Base-by-base conservation (phyloP, 2,329 filamentous ascomycete species). In the Akanthomyces muscarius region DNA sequence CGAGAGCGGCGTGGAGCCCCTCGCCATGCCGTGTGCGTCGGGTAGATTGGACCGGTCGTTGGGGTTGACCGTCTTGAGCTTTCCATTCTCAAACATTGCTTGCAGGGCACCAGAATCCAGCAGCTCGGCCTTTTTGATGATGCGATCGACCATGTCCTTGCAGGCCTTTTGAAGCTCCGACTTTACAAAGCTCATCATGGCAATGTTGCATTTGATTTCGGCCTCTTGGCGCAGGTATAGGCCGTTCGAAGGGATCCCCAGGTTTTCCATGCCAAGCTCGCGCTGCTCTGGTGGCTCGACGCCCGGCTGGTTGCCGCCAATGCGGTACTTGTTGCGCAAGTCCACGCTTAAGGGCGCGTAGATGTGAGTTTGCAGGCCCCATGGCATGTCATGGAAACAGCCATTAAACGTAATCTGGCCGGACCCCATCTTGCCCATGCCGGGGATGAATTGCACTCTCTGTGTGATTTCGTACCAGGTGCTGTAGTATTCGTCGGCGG, bases 401-500 rank as follows among this genome's bases (percentile, higher is more conserved):
- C 86, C 88, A 65, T 86, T 88, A 76, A 90, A 90, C 53, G 79
- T 81, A 74, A 90, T 88, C 70, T 85, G 84, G 71, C 86, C 83
- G 4, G 85, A 84, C 28, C 86, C 86, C 64, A 88, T 79, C 74
- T 80, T 85, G 67, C 87, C 87, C 62, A 89, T 76, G 41, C 88
- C 88, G 0, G 88, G 87, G 6, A 89, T 76, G 68, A 86, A 85
- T 71, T 89, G 87, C 64, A 90, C 87, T 69, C 86, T 83, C 78
- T 90, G 83, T 63, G 78, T 83, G 70, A 90, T 89, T 74, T 90
- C 86, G 73, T 90, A 90, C 88, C 88, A 90, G 36, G 87, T 88
- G 66, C 86, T 86, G 75, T 88, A 90, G 75, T 82, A 90, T 74
- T 90, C 88, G 74, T 90, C 88, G 67, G 86, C 78, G 62, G 85